Base-by-base conservation (phyloP, 2,329 filamentous ascomycete genomes). In the Claviceps sp. region DNA sequence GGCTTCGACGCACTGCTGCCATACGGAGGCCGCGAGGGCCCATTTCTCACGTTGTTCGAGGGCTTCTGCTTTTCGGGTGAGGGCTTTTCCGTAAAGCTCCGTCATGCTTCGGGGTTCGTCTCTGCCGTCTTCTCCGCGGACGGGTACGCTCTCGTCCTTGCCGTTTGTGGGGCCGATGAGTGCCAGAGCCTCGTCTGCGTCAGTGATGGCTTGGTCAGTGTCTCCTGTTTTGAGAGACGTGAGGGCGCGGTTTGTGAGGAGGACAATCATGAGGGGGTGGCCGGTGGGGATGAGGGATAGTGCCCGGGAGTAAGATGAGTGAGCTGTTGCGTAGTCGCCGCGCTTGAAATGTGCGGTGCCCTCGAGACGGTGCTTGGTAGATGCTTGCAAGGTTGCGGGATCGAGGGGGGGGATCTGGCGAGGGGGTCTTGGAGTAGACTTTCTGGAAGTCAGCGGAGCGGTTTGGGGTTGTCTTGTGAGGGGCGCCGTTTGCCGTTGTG, bases 31-130 rank as follows among this genome's bases (percentile, higher is more conserved):
- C 1, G 93, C 93, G 49, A 97, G 91, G 2, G 72, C 69, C 91
- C 91, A 98, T 64, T 85, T 88, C 70, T 98, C 93, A 75, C 98
- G 85, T 63, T 95, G 86, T 66, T 98, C 93, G 7, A 97, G 75
- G 1, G 89, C 93, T 68, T 98, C 93, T 1, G 93, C 93, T 71
- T 97, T 97, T 50, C 93, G 85, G 70, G 87, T 91, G 34, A 97
- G 71, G 0, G 91, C 91, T 67, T 97, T 98, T 50, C 88, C 90
- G 62, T 86, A 97, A 55, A 95, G 86, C 17, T 95, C 90, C 56
- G 81, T 85, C 87, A 98, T 95, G 47, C 91, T 85, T 58, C 94
- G 93, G 20, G 72, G 71, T 52, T 83, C 76, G 37, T 82, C 77
- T 42, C 70, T 69, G n/a, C 72, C 70, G 51, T 77, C 77, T 5